These are phyloP conservation scores for Colletotrichum zoysiae DNA, from an alignment of 2,329 filamentous ascomycete genomes.

Conservation along the genomic window DNA sequence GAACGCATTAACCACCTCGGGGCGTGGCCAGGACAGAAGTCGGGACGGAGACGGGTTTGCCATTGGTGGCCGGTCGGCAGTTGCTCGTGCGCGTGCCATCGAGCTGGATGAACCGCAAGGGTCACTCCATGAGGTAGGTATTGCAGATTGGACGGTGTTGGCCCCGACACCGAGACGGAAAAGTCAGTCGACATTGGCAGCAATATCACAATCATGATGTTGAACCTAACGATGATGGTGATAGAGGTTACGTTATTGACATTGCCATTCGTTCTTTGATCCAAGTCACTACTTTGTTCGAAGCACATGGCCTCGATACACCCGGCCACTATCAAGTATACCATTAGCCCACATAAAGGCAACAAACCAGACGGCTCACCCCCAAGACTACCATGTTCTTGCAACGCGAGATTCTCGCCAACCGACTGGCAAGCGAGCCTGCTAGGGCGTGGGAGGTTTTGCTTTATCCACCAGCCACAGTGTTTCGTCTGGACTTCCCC, in stretches of 20 bases:
- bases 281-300: background rate
- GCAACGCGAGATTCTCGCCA: background rate
- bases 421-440: background rate
- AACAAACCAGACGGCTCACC: background rate
- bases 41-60: constrained; percentile 14
- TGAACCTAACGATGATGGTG: background rate
- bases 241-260: background rate
- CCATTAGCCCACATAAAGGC: background rate
- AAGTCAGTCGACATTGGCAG: background rate
- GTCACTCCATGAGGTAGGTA: background rate
- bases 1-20: constrained; percentile 1
- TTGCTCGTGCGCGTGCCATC: background rate
- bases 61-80: constrained; percentile 4
- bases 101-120: constrained; percentile 13
- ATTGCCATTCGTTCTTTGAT: background rate
- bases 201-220: background rate
- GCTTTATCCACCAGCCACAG: background rate
- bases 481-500: constrained; percentile 23
- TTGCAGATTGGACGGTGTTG: constrained; percentile 14
- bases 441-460: background rate
- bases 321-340: background rate
- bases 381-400: background rate
- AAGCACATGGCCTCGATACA: background rate
- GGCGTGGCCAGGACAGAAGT: background rate
- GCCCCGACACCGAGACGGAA: constrained; percentile 16